phyloP scores from a whole-genome alignment of 2,329 filamentous ascomycete species.

The Pseudocercospora vitis region DNA sequence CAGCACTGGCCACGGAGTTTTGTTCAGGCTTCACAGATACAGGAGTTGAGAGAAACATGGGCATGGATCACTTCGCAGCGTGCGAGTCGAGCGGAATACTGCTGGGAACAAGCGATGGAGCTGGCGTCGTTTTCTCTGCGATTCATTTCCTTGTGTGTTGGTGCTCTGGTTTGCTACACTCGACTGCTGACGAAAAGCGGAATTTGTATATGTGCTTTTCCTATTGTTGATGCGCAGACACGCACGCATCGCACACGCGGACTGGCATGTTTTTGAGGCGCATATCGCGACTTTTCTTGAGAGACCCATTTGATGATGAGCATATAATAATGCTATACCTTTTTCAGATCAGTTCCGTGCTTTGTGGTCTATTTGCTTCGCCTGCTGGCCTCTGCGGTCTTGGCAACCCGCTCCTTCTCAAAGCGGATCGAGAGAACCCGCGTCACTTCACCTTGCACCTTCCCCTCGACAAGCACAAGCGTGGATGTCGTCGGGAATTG shows the following conservation, averaged over 20 bases:
- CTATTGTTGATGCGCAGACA: neutral
- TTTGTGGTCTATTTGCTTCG: no score
- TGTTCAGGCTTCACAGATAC: neutral
- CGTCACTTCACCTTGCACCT: neutral
- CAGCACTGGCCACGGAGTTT: constrained; percentile 15
- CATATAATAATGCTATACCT: constrained; percentile 4
- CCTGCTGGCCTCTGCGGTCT: neutral
- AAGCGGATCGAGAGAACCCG: neutral
- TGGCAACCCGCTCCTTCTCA: neutral
- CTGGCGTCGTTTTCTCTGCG: constrained; percentile 10
- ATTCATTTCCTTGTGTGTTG: neutral
- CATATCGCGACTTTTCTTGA: neutral
- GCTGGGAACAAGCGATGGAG: constrained; percentile 19
- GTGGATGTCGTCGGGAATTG: neutral
- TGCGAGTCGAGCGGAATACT: constrained; percentile 10
- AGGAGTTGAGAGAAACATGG: constrained; percentile 16
- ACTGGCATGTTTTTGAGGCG: constrained; percentile 1
- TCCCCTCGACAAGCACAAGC: neutral
- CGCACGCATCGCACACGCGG: neutral
- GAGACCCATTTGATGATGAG: neutral
- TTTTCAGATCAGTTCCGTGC: no score
- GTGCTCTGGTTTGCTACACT: neutral
- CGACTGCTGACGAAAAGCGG: constrained; percentile 15
- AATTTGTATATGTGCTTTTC: constrained; percentile 1
- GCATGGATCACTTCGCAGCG: constrained; percentile 9